Conservation (phyloP, 2,329 filamentous ascomycete genomes). For the Penicillium concentricum region DNA sequence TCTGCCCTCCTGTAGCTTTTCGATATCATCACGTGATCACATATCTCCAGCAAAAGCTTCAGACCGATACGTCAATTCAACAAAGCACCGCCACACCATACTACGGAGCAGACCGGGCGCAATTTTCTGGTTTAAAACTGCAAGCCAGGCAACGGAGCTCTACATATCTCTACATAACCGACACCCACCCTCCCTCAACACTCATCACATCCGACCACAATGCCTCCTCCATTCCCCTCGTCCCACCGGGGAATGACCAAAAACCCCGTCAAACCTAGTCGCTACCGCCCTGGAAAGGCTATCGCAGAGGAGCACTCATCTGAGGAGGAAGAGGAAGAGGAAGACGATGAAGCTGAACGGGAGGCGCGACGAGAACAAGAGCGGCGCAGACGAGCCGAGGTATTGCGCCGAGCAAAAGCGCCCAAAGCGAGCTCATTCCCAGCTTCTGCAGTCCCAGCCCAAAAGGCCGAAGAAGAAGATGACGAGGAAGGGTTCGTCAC, state of each 20-base stretch:
- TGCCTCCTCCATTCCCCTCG: conserved; percentile 47
- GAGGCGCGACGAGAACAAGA: conserved; percentile 60
- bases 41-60: conserved; percentile 8
- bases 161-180: not conserved
- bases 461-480: conserved; percentile 39
- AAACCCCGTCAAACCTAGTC: conserved; percentile 74
- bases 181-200: not conserved
- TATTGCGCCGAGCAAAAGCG: conserved; percentile 41
- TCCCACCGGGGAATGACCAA: conserved; percentile 75
- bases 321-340: conserved; percentile 53
- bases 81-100: not conserved
- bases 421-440: conserved; percentile 44
- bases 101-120: not conserved
- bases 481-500: conserved; percentile 63
- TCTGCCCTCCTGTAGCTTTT: not conserved
- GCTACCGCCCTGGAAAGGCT: conserved; percentile 83
- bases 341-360: conserved; percentile 62
- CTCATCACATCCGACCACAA: conserved; percentile 18
- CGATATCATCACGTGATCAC: conserved; percentile 1
- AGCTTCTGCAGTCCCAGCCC: conserved; percentile 26
- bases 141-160: not conserved
- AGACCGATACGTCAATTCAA: conserved; percentile 1
- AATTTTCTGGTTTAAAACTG: not conserved
- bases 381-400: conserved; percentile 34
- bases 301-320: conserved; percentile 49